These are phyloP conservation scores for Davidsoniella virescens DNA, from an alignment of 2,329 filamentous ascomycete species.

Conservation along the genomic window DNA sequence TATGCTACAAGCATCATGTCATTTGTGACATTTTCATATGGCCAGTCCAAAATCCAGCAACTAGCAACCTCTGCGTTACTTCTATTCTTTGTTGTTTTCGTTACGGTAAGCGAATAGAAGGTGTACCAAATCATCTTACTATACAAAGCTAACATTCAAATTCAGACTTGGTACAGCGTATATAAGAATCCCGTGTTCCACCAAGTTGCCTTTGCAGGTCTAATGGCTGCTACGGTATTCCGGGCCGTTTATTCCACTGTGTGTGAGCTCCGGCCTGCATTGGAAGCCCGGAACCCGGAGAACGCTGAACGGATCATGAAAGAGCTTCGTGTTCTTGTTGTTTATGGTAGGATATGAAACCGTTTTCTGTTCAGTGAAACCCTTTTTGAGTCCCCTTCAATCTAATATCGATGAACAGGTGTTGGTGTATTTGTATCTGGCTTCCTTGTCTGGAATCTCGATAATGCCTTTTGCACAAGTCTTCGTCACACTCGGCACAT, in stretches of 20 bases:
- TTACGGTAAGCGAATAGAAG: conserved; percentile 45
- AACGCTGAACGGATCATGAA: conserved; percentile 33
- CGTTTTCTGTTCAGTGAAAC: neutral
- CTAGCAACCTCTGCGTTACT: conserved; percentile 40
- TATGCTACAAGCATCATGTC: conserved; percentile 41
- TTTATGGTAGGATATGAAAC: conserved; percentile 24
- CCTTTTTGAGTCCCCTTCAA: neutral
- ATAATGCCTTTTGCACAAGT: conserved; percentile 57
- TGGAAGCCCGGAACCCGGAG: conserved; percentile 27
- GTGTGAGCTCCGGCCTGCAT: conserved; percentile 28
- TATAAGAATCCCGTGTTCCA: conserved; percentile 73
- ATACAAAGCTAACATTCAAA: no score
- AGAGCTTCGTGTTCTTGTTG: conserved; percentile 64
- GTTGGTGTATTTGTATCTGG: conserved; percentile 56
- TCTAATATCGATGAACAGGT: conserved; percentile 25
- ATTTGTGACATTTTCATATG: conserved; percentile 58
- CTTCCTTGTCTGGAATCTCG: conserved; percentile 62
- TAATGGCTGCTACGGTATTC: conserved; percentile 54
- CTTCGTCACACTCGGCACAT: conserved; percentile 49
- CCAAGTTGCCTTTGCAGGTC: conserved; percentile 58
- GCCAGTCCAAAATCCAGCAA: conserved; percentile 33
- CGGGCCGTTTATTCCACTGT: conserved; percentile 65
- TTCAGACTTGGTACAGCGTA: conserved; percentile 47
- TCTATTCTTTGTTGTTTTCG: conserved; percentile 42
- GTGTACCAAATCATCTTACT: no score